A percentile compares a stretch with the other conserved stretches of the same genome.
Conservation (phyloP, 306 rosid genomes). For the Adenanthera pavonina region DNA sequence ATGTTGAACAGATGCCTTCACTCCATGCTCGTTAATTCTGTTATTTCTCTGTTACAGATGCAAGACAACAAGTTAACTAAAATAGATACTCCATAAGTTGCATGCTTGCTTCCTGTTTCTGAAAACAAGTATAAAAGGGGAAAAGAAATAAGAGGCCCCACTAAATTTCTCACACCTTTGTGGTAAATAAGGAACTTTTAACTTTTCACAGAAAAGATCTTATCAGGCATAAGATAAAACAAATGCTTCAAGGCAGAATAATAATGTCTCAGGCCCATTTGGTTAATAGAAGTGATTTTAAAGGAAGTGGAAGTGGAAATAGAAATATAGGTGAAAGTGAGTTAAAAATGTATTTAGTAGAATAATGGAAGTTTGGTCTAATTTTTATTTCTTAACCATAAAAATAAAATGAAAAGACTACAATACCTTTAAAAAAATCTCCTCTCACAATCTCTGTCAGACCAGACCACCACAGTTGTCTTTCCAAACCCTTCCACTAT, state of each 20-base stretch:
- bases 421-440: too few relatives aligned
- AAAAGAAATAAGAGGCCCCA: neutral
- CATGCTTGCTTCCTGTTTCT: slow-evolving; percentile 7
- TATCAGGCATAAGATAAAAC: neutral
- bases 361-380: too few relatives aligned
- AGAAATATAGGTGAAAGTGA: too few relatives aligned
- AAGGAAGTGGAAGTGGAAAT: too few relatives aligned
- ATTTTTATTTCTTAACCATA: too few relatives aligned
- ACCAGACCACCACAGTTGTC: too few relatives aligned
- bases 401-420: too few relatives aligned
- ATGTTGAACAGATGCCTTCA: slow-evolving; percentile 68
- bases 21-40: slow-evolving; percentile 49
- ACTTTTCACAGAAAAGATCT: neutral
- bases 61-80: slow-evolving; percentile 9
- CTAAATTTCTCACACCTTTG: neutral
- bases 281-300: too few relatives aligned
- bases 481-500: too few relatives aligned
- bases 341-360: too few relatives aligned
- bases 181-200: neutral
- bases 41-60: slow-evolving; percentile 57
- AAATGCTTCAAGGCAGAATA: neutral
- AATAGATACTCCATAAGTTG: neutral
- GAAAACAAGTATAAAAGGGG: neutral
- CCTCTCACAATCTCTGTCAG: too few relatives aligned
- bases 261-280: neutral